phyloP scores from a whole-genome alignment of 441 rosid genomes.

The Bocquillonia castaneifolia region DNA sequence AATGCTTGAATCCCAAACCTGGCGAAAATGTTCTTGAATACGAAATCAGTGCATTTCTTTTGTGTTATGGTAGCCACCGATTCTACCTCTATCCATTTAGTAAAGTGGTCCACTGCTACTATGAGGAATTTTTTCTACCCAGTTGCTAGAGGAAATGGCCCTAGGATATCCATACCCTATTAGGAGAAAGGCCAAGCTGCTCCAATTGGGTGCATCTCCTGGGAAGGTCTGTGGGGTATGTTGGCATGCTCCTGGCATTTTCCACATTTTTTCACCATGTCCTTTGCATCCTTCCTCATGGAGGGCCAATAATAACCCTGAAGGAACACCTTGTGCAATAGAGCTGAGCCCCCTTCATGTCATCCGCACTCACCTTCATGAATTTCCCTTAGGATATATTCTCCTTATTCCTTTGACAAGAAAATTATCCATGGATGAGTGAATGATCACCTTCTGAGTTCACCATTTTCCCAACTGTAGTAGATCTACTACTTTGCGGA shows the following conservation, averaged over 20 bases:
- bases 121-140: neutral
- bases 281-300: neutral
- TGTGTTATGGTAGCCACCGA: neutral
- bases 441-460: too few species aligned
- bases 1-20: neutral
- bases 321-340: neutral
- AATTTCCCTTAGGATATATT: neutral
- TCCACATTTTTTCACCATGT: neutral
- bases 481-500: too few species aligned
- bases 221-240: fast-evolving
- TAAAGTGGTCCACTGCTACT: neutral
- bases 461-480: too few species aligned
- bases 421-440: neutral
- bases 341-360: neutral
- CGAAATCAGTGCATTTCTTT: neutral
- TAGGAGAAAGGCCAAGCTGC: fast-evolving
- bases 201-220: fast-evolving
- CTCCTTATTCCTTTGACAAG: neutral
- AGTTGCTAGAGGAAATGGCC: neutral
- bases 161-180: neutral
- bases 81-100: neutral
- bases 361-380: neutral
- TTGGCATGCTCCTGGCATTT: neutral
- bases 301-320: neutral
- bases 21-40: neutral